A percentile compares a stretch with the other conserved stretches of the same genome.
phyloP scores from a whole-genome alignment of 192 early-diverging fungal species.

The Powellomyces hirtus region DNA sequence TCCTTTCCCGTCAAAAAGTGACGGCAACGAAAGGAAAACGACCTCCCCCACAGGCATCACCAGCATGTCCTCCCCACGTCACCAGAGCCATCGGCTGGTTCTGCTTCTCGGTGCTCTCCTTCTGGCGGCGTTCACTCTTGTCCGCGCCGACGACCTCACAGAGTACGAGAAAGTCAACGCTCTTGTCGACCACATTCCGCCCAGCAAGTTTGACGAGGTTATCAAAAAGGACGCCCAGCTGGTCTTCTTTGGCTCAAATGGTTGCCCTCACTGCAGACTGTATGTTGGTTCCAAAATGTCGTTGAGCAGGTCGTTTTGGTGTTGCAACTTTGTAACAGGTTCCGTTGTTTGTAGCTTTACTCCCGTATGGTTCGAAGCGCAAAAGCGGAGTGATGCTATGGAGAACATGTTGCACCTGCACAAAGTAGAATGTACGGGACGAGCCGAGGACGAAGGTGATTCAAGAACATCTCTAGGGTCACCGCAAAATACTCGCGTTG shows the following conservation, averaged over 20 bases:
- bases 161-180: slow-evolving; percentile 11
- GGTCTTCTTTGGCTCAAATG: slow-evolving; percentile 36
- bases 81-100: too few species aligned
- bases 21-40: too few species aligned
- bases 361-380: slow-evolving; percentile 33
- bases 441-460: slow-evolving; percentile 38
- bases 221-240: slow-evolving; percentile 16
- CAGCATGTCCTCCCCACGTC: too few species aligned
- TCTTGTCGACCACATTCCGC: not conserved
- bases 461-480: not conserved
- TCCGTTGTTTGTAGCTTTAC: slow-evolving; percentile 9
- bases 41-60: too few species aligned
- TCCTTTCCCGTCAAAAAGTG: too few species aligned
- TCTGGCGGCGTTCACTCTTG: too few species aligned
- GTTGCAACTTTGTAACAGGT: not conserved
- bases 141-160: too few species aligned
- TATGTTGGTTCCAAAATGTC: not conserved
- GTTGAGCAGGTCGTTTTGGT: not conserved
- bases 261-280: slow-evolving; percentile 25
- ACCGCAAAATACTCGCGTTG: not conserved
- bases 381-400: slow-evolving; percentile 27
- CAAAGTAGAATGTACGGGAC: slow-evolving; percentile 65
- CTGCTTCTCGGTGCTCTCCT: too few species aligned
- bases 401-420: slow-evolving; percentile 57
- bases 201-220: slow-evolving; percentile 1